phyloP scores from a whole-genome alignment of 371 early-diverging fungal genomes.

The Mortierella sp. region DNA sequence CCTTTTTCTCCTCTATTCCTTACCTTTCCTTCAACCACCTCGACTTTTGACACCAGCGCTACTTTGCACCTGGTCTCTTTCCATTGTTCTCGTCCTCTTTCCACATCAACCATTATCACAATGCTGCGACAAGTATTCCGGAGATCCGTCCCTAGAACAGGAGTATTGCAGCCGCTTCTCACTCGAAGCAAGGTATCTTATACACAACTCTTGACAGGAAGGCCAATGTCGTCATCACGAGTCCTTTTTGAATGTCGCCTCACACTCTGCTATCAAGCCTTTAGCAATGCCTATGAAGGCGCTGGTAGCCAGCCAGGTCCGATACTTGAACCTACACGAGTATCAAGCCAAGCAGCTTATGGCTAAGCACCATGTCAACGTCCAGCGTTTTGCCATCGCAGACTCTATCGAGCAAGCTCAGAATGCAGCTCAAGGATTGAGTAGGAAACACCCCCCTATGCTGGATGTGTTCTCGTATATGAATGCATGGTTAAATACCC shows the following conservation, averaged over 20 bases:
- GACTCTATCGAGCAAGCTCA: conserved; percentile 65
- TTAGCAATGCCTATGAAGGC: conserved; percentile 20
- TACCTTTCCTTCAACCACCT: background rate
- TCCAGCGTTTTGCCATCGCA: conserved; percentile 68
- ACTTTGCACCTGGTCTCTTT: background rate
- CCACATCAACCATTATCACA: background rate
- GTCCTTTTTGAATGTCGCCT: too few relatives aligned
- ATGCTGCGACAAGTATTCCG: conserved; percentile 30
- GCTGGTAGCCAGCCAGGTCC: conserved; percentile 39
- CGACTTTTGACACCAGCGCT: conserved; percentile 5
- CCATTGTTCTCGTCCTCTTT: background rate
- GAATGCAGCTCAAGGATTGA: conserved; percentile 60
- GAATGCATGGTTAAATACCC: background rate
- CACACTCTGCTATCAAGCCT: too few relatives aligned
- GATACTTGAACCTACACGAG: conserved; percentile 49
- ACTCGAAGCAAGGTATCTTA: conserved; percentile 14
- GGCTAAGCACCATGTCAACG: conserved; percentile 64
- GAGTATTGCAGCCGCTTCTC: conserved; percentile 22
- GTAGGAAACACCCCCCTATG: conserved; percentile 20
- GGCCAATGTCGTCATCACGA: too few relatives aligned
- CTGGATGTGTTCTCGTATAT: too few relatives aligned
- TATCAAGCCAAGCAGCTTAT: conserved; percentile 69
- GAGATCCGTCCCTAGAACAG: conserved; percentile 16
- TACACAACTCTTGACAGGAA: background rate
- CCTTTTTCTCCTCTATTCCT: background rate